Evolutionary conservation across 805 yeast genomes (phyloP).

Genomic region (Saturnispora mendoncae): DNA sequence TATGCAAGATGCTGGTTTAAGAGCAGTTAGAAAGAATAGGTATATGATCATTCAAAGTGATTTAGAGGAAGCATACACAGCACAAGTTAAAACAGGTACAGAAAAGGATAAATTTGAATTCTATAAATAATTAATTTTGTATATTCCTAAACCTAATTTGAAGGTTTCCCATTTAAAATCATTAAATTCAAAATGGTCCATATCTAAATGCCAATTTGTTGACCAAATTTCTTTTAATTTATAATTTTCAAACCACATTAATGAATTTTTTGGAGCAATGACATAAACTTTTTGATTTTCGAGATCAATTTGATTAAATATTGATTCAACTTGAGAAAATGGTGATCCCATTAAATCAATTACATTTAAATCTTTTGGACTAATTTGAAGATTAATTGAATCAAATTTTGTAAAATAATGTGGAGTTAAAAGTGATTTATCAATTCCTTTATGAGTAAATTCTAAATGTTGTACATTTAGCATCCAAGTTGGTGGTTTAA

Average conservation of each 20-base stretch:
- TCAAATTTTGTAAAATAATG: not conserved
- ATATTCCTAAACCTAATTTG: constrained; percentile 57
- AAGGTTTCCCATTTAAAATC: constrained; percentile 35
- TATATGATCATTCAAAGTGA: constrained; percentile 94
- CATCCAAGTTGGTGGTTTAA: constrained; percentile 89
- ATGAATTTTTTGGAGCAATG: constrained; percentile 26
- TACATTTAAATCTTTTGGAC: constrained; percentile 13
- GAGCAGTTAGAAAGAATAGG: constrained; percentile 97
- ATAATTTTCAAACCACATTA: constrained; percentile 12
- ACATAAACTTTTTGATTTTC: constrained; percentile 12
- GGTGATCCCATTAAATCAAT: constrained; percentile 43
- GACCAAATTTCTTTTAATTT: constrained; percentile 23
- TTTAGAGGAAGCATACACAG: constrained; percentile 93
- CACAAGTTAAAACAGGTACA: constrained; percentile 91
- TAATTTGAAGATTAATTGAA: not conserved
- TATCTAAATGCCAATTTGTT: constrained; percentile 46
- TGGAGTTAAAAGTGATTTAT: constrained; percentile 3
- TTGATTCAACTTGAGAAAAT: constrained; percentile 17
- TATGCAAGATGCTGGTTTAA: constrained; percentile 99
- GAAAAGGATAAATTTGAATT: constrained; percentile 97
- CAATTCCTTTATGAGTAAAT: constrained; percentile 4
- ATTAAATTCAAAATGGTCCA: constrained; percentile 62
- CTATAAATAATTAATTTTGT: constrained; percentile 56
- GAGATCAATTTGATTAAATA: constrained; percentile 1
- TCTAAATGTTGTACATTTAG: constrained; percentile 9